Evolutionary conservation across 129 eudicot species (phyloP).

Genomic region (Flaveria trinervia): DNA sequence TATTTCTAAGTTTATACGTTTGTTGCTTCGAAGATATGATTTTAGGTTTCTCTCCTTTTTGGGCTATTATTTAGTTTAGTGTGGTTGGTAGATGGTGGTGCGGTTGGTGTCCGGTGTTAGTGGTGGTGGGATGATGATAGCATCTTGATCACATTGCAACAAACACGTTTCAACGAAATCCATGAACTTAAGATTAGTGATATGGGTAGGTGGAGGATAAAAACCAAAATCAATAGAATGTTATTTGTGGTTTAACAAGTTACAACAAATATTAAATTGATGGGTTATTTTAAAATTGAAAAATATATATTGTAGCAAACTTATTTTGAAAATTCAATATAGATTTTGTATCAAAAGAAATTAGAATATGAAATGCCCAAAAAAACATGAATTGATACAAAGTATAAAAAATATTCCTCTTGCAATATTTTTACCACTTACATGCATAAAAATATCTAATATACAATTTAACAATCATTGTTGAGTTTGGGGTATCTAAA

Average conservation of each 20-base stretch:
- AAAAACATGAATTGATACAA: too few relatives aligned
- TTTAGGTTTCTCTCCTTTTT: neutral
- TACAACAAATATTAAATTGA: neutral
- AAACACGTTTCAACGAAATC: neutral
- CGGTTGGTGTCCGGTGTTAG: neutral
- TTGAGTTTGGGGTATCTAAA: too few relatives aligned
- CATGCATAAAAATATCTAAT: too few relatives aligned
- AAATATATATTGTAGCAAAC: neutral
- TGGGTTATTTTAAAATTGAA: neutral
- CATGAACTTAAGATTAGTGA: neutral
- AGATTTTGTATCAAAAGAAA: too few relatives aligned
- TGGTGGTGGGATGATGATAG: slow-evolving; percentile 6
- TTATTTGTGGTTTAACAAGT: neutral
- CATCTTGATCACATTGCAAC: neutral
- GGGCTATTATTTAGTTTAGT: neutral
- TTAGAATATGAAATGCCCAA: too few relatives aligned
- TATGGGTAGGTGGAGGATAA: neutral
- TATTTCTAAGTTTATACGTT: neutral
- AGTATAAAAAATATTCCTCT: too few relatives aligned
- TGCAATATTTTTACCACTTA: too few relatives aligned
- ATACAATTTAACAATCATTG: too few relatives aligned
- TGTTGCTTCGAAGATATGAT: neutral
- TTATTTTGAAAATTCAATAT: neutral
- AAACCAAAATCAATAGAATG: neutral
- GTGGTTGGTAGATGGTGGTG: neutral